Evolutionary conservation across 2,329 filamentous ascomycete species (phyloP), one percentile per base, ranked within the genome.

Genomic region (Xylariomycetidae sp.): DNA sequence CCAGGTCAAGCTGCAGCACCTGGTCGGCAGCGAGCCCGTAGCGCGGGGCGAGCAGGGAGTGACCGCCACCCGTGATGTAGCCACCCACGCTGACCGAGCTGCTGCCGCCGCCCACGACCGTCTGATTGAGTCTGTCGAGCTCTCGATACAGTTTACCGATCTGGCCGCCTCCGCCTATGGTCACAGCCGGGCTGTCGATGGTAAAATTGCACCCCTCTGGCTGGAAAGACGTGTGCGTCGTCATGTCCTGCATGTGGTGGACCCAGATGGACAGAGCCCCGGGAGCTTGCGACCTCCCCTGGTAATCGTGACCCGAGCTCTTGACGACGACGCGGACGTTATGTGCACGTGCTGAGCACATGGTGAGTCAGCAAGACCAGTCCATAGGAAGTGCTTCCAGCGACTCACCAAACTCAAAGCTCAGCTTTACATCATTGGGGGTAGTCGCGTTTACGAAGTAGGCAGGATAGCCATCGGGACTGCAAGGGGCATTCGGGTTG

Each of bases 21-120:
- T 82, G 70, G 44, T 84, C 80, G 1, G 72, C 75, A 3, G 60
- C 79, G n/a, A 85, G 55, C 0, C 80, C 80, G 41, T 72, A 72
- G 2, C 57, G 62, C 0, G 74, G 68, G 0, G 62, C 57, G 2
- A 82, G 56, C 1, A 72, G 53, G 0, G 66, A 70, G 50, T 84
- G 79, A 0, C 80, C 80, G 3, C 74, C 80, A 0, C 77, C 78
- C 11, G 76, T 74, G 3, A 70, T 60, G 33, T 76, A 84, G 0
- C 79, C 80, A 6, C 76, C 77, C 0, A 77, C 61, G 1, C 74
- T 72, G 3, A 84, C 78, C 0, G 69, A 70, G 26, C 66, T 67
- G 23, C 66, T 68, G 3, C 67, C 66, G 3, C 77, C 78, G 1
- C 70, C 72, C 0, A 82, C 69, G 4, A 80, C 57, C 2, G 64